Base-by-base conservation (phyloP, 2,329 filamentous ascomycete genomes). In the Ophiostoma pallidulum region DNA sequence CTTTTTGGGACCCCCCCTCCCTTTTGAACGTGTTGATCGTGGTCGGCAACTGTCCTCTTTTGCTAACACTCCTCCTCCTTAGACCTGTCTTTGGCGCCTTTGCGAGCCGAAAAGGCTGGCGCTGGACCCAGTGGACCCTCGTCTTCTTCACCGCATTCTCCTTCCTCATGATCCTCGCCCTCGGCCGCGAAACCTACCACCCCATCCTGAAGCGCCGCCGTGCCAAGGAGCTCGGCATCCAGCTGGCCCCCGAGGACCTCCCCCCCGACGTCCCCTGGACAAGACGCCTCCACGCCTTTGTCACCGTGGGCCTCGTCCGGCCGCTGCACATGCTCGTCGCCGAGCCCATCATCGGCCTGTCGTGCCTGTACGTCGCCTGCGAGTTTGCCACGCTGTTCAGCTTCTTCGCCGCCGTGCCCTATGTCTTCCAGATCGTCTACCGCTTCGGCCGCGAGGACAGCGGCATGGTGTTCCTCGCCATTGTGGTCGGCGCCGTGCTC, bases 311-410 rank as follows among this genome's bases (percentile, higher is more conserved):
- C 2, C 58, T 77, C 1, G 51, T 74, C 14, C 66, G 75, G 10
- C 77, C 77, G 0, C 16, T 80, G 1, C 68, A 71, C 38, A 79
- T 85, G 68, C 66, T 84, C 8, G 57, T 79, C 35, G 71, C 73
- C 1, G 80, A 84, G 55, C 79, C 80, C 3, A 80, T 84, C 32
- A 73, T 82, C 2, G 71, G 72, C 10, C 76, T 80, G 47, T 60
- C 70, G 32, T 70, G 67, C 36, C 56, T 77, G 0, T 77, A 77
- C 54, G 65, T 71, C 0, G 62, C 72, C 0, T 71, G 68, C 54
- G 67, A 70, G 45, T 77, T 77, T 47, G 73, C 69, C 4, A 71
- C 72, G 0, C 61, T 77, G 1, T 77, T 73, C 51, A 68, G 62
- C 38, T 75, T 77, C 63, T 76, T 77, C 53, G 69, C 69, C 1